phyloP scores from a whole-genome alignment of 2,329 filamentous ascomycete species.

The Pseudogymnoascus sp. region DNA sequence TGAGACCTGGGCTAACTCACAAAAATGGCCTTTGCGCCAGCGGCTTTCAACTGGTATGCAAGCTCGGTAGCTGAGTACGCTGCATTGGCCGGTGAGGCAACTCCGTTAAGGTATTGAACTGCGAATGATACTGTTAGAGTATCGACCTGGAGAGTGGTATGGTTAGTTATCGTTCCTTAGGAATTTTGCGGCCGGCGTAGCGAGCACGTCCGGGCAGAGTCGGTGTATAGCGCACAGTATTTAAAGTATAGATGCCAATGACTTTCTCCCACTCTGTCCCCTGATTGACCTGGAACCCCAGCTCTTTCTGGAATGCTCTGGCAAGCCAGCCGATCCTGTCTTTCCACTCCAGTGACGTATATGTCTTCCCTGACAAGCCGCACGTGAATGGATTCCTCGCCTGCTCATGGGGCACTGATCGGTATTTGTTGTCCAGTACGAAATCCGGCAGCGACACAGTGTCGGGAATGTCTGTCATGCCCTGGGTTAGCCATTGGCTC shows the following conservation, averaged over 20 bases:
- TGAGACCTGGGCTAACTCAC: background rate
- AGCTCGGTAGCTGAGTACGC: constrained; percentile 65
- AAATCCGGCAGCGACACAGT: constrained; percentile 68
- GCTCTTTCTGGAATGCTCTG: constrained; percentile 59
- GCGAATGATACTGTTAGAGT: constrained; percentile 66
- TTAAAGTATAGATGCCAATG: constrained; percentile 64
- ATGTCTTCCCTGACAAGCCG: constrained; percentile 61
- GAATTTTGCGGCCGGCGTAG: background rate
- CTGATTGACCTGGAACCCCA: constrained; percentile 60
- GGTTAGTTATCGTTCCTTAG: background rate
- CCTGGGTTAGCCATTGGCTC: background rate
- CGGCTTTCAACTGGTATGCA: constrained; percentile 65
- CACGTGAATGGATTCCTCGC: constrained; percentile 67
- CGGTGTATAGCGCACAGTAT: constrained; percentile 50
- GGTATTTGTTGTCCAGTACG: constrained; percentile 64
- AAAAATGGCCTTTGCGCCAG: constrained; percentile 63
- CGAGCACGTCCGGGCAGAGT: background rate
- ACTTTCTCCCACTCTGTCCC: constrained; percentile 75
- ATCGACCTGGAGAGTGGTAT: constrained; percentile 50
- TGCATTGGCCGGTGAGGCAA: constrained; percentile 69
- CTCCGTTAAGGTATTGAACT: constrained; percentile 64
- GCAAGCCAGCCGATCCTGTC: constrained; percentile 60
- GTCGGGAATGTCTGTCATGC: constrained; percentile 46
- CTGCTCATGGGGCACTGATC: constrained; percentile 55
- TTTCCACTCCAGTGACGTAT: constrained; percentile 54